Evolutionary conservation across 1,284 basidiomycete species (phyloP).

Genomic region (Ceratobasidium sp.): DNA sequence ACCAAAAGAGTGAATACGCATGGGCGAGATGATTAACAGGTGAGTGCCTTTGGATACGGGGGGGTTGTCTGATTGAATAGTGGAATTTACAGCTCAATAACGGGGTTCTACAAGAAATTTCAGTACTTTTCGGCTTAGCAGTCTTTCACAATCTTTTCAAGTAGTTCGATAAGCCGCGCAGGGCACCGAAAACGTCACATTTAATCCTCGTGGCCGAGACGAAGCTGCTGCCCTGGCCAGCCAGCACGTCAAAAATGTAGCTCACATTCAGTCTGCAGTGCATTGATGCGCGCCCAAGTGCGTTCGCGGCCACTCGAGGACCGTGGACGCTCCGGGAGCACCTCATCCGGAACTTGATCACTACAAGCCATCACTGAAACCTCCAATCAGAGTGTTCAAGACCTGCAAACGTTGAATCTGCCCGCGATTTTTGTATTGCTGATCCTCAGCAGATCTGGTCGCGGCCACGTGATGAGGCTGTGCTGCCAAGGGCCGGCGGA

Average conservation of each 20-base stretch:
- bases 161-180: too few relatives aligned
- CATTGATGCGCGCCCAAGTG: neutral
- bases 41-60: too few relatives aligned
- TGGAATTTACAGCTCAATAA: too few relatives aligned
- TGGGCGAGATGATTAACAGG: too few relatives aligned
- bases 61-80: too few relatives aligned
- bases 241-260: constrained; percentile 1
- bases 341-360: neutral
- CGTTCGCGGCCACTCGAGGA: neutral
- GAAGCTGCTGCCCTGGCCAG: neutral
- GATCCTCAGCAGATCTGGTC: constrained; percentile 20
- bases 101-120: too few relatives aligned
- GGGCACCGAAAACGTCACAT: neutral
- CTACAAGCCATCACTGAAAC: neutral
- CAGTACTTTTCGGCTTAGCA: too few relatives aligned
- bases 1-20: too few relatives aligned
- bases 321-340: neutral
- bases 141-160: too few relatives aligned
- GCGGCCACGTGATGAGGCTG: constrained; percentile 42
- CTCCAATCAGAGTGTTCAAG: neutral
- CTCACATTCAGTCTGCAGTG: neutral
- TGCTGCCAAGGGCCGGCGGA: neutral
- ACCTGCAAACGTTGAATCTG: neutral
- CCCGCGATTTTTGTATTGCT: neutral
- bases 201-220: neutral